These are phyloP conservation scores for Samsoniella hepiali DNA, from an alignment of 2,329 filamentous ascomycete genomes.

Conservation along the genomic window DNA sequence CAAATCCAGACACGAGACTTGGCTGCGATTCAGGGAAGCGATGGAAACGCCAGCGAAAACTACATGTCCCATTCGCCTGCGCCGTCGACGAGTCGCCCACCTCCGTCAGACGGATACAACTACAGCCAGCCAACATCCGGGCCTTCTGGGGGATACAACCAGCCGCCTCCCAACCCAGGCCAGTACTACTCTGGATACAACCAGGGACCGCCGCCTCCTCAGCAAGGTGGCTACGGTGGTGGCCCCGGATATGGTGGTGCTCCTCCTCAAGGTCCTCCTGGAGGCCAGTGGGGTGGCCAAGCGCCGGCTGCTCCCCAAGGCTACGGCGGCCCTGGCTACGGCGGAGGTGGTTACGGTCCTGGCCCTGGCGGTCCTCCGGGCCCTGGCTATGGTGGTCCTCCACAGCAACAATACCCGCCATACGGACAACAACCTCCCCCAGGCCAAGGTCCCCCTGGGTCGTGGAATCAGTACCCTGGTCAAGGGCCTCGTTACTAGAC, in stretches of 20 bases:
- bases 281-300: slow-evolving; percentile 22
- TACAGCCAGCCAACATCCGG: slow-evolving; percentile 35
- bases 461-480: slow-evolving; percentile 39
- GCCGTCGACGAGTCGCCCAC: slow-evolving; percentile 31
- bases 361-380: slow-evolving; percentile 15
- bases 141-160: slow-evolving; percentile 28
- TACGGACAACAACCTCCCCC: slow-evolving; percentile 26
- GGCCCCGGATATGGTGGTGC: slow-evolving; percentile 28
- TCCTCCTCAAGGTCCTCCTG: slow-evolving; percentile 20
- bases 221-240: slow-evolving; percentile 27
- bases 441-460: slow-evolving; percentile 26
- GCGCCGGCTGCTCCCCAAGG: slow-evolving; percentile 24
- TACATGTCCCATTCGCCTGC: slow-evolving; percentile 41
- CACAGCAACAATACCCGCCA: slow-evolving; percentile 25
- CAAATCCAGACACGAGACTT: slow-evolving; percentile 59
- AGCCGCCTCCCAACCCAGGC: slow-evolving; percentile 33
- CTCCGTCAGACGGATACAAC: slow-evolving; percentile 37
- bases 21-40: slow-evolving; percentile 50
- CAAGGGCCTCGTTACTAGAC: slow-evolving; percentile 34
- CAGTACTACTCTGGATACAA: slow-evolving; percentile 34
- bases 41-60: slow-evolving; percentile 37
- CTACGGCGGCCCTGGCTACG: slow-evolving; percentile 26
- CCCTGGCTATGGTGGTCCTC: slow-evolving; percentile 13
- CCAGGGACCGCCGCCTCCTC: slow-evolving; percentile 28
- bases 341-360: slow-evolving; percentile 18